Conservation (phyloP, 2,329 filamentous ascomycete genomes). For the Penicillium sp. region DNA sequence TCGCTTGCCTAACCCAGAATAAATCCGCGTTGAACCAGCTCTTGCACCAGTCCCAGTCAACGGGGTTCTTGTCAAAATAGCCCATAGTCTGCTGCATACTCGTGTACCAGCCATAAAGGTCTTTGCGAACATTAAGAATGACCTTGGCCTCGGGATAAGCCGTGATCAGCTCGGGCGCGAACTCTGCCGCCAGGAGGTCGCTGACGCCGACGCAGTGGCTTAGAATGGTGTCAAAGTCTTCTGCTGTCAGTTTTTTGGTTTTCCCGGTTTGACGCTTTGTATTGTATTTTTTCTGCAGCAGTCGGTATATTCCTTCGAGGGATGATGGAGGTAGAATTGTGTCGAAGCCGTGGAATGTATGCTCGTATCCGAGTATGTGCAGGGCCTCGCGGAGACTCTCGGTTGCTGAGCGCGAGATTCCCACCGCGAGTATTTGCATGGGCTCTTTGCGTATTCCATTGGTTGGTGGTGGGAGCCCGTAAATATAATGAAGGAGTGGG, state of each 20-base stretch:
- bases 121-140: slow-evolving; percentile 15
- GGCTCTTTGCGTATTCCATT: slow-evolving; percentile 9
- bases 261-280: background rate
- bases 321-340: slow-evolving; percentile 10
- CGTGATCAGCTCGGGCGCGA: slow-evolving; percentile 18
- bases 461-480: slow-evolving; percentile 8
- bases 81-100: background rate
- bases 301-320: slow-evolving; percentile 5
- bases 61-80: background rate
- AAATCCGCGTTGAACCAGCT: background rate
- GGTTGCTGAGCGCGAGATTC: slow-evolving; percentile 23
- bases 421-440: slow-evolving; percentile 23
- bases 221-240: slow-evolving; percentile 31
- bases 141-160: slow-evolving; percentile 25
- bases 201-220: slow-evolving; percentile 8
- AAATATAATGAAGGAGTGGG: slow-evolving; percentile 5
- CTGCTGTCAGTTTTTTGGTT: slow-evolving; percentile 7
- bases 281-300: slow-evolving; percentile 15
- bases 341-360: slow-evolving; percentile 23
- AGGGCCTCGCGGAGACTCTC: slow-evolving; percentile 24
- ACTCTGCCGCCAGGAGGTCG: slow-evolving; percentile 14
- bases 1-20: background rate
- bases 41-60: background rate
- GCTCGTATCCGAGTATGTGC: slow-evolving; percentile 22
- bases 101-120: slow-evolving; percentile 15